Evolutionary conservation across 352 stramenopile genomes (phyloP).

Genomic region (Pythium oligandrum): DNA sequence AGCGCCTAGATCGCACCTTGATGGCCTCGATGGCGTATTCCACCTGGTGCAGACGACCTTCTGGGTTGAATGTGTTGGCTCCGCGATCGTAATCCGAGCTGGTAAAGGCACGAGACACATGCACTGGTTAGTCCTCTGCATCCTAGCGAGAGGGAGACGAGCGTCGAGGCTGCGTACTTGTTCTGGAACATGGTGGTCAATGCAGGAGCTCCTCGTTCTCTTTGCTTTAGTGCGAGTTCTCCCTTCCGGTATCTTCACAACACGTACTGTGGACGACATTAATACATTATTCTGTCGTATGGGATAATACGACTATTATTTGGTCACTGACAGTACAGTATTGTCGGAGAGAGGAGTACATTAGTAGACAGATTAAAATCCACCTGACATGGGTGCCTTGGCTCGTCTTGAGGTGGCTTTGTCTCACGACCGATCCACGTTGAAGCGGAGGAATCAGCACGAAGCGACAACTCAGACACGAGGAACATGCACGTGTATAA

Average conservation of each 20-base stretch:
- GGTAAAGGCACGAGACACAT: not conserved
- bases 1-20: conserved; percentile 51
- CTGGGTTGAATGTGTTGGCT: conserved; percentile 99
- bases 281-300: not conserved
- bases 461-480: too few relatives aligned
- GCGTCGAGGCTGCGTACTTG: conserved; percentile 15
- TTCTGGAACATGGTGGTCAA: conserved; percentile 23
- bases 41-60: conserved; percentile 98
- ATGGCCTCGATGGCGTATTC: conserved; percentile 99
- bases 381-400: too few relatives aligned
- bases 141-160: not conserved
- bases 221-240: not conserved
- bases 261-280: conserved; percentile 4
- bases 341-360: too few relatives aligned
- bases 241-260: conserved; percentile 17
- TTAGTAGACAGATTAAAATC: too few relatives aligned
- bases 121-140: too few relatives aligned
- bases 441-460: too few relatives aligned
- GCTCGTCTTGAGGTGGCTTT: too few relatives aligned
- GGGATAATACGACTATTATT: too few relatives aligned
- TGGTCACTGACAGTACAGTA: too few relatives aligned
- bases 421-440: too few relatives aligned
- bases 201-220: not conserved
- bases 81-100: conserved; percentile 99
- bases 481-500: too few relatives aligned